Evolutionary conservation across 2,329 filamentous ascomycete species (phyloP).

Genomic region (Bertia moriformis): DNA sequence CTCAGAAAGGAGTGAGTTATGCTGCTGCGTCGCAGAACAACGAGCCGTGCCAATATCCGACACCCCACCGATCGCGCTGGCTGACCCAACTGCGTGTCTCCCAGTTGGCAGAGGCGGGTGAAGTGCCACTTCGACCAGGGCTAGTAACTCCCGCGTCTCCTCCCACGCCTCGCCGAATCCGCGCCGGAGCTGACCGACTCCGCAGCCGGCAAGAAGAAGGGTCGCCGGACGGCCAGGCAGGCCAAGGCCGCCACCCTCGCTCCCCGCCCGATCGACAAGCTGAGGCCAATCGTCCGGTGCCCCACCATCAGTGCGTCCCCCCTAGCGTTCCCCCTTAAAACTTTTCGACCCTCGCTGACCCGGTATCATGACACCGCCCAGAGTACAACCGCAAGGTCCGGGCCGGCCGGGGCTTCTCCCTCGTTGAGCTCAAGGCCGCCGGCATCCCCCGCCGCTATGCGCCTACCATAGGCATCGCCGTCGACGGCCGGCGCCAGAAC

Average conservation of each 20-base stretch:
- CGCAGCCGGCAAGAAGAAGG: conserved; percentile 77
- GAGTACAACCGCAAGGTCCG: conserved; percentile 97
- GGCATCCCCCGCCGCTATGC: conserved; percentile 57
- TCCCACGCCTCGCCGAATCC: too few species aligned
- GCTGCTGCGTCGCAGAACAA: too few species aligned
- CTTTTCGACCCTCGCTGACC: too few species aligned
- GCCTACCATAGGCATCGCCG: conserved; percentile 53
- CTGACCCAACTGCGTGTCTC: too few species aligned
- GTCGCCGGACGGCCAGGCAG: conserved; percentile 78
- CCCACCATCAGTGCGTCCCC: conserved; percentile 91
- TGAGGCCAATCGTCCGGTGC: conserved; percentile 93
- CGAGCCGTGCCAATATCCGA: too few species aligned
- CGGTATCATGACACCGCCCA: too few species aligned
- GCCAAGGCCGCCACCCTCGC: conserved; percentile 90
- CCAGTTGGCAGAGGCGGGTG: conserved; percentile 98
- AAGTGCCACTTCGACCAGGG: conserved; percentile 99
- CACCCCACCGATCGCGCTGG: too few species aligned
- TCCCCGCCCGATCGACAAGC: conserved; percentile 91
- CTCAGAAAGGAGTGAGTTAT: too few species aligned
- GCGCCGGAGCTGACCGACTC: conserved; percentile 18
- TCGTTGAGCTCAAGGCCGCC: conserved; percentile 63
- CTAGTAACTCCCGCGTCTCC: too few species aligned
- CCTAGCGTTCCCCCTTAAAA: too few species aligned
- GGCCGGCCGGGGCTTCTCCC: conserved; percentile 91
- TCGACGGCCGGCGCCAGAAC: conserved; percentile 59